A percentile compares a stretch with the other conserved stretches of the same genome.
Conservation (phyloP, 805 yeast species). For the Yamadazyma paraphyllophila region DNA sequence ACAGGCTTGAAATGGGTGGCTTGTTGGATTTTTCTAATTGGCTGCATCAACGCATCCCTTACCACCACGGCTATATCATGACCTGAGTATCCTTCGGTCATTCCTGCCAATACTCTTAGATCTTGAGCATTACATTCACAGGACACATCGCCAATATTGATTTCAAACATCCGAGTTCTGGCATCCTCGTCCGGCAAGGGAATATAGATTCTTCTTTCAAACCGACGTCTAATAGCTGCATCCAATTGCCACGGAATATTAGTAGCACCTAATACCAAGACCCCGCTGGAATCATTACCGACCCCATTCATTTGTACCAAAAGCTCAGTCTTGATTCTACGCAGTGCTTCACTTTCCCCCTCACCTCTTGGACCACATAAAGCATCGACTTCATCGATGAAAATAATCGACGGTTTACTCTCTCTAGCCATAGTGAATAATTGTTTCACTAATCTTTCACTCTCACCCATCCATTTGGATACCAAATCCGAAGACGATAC, state of each 20-base stretch:
- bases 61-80: constrained; percentile 96
- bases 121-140: constrained; percentile 74
- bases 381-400: constrained; percentile 98
- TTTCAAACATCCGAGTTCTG: constrained; percentile 87
- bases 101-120: constrained; percentile 73
- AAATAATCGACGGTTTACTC: constrained; percentile 90
- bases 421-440: constrained; percentile 95
- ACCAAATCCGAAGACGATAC: constrained; percentile 96
- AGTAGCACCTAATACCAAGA: constrained; percentile 93
- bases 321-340: constrained; percentile 93
- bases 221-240: constrained; percentile 95
- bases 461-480: constrained; percentile 99
- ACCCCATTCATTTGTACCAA: constrained; percentile 99
- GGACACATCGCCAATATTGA: constrained; percentile 89
- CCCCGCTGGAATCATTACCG: constrained; percentile 91
- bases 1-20: constrained; percentile 90
- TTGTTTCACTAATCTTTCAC: constrained; percentile 93
- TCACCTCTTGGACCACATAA: constrained; percentile 97
- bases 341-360: constrained; percentile 93
- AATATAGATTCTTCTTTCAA: constrained; percentile 91
- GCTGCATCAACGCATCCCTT: constrained; percentile 97
- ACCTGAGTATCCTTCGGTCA: constrained; percentile 98
- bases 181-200: constrained; percentile 94
- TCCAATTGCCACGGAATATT: constrained; percentile 99
- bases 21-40: constrained; percentile 89